These are phyloP conservation scores for Stenogyne calaminthoides DNA, from an alignment of 305 asterid species.

Conservation along the genomic window DNA sequence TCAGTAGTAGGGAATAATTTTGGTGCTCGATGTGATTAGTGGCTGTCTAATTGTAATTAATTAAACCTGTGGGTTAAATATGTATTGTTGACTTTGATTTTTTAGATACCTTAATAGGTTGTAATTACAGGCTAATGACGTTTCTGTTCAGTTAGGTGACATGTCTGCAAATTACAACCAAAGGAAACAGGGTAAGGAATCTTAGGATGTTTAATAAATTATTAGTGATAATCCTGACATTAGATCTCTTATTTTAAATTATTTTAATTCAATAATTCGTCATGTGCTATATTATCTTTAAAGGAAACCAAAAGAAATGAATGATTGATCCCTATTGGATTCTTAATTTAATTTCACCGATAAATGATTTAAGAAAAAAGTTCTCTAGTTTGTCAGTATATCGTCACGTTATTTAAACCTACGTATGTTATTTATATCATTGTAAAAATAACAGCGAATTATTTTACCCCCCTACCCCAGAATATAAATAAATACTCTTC, in stretches of 20 bases:
- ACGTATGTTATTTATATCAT: too few species aligned
- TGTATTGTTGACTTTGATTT: constrained; percentile 36
- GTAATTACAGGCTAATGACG: constrained; percentile 31
- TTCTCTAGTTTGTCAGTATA: not conserved
- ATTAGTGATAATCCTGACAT: not conserved
- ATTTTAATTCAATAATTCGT: not conserved
- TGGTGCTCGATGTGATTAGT: constrained; percentile 50
- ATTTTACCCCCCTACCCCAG: too few species aligned
- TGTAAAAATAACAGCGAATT: too few species aligned
- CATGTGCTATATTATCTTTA: not conserved
- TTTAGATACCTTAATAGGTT: constrained; percentile 22
- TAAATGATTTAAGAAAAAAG: not conserved
- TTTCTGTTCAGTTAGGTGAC: constrained; percentile 26
- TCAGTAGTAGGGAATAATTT: constrained; percentile 38
- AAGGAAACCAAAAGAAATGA: not conserved
- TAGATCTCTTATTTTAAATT: not conserved
- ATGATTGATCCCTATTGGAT: not conserved
- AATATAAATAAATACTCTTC: not conserved
- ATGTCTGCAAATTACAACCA: constrained; percentile 22
- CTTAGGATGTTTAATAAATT: constrained; percentile 19
- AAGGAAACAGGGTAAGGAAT: constrained; percentile 16
- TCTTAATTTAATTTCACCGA: not conserved
- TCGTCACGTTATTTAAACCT: not conserved
- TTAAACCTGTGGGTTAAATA: constrained; percentile 16
- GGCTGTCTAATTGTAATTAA: constrained; percentile 34